Conservation (phyloP, 495 filamentous ascomycete species). For the Thermothielavioides terrestris region DNA sequence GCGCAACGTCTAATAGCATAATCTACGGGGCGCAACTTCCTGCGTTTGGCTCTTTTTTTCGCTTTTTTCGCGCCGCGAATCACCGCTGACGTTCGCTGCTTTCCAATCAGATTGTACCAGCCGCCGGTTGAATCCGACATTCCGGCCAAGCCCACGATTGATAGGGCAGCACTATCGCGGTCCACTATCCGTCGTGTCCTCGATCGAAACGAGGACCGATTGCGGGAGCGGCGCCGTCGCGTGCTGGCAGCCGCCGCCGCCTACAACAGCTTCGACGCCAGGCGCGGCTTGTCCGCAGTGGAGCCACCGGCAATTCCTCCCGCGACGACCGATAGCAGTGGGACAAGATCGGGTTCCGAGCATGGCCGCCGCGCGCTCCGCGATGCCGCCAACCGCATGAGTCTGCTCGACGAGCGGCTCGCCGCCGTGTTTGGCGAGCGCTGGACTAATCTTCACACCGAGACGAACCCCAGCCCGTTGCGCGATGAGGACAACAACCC, state of each 20-base stretch:
- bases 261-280: constrained; percentile 5
- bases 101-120: constrained; percentile 41
- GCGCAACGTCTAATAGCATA: not conserved
- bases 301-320: not conserved
- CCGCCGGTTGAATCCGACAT: constrained; percentile 49
- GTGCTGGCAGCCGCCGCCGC: constrained; percentile 18
- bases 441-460: constrained; percentile 21
- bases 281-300: constrained; percentile 1
- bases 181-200: constrained; percentile 58
- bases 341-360: constrained; percentile 4
- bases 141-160: constrained; percentile 44
- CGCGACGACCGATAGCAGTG: constrained; percentile 8
- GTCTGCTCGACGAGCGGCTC: constrained; percentile 19
- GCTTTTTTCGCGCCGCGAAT: not conserved
- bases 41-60: not conserved
- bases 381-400: constrained; percentile 12
- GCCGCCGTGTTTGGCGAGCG: constrained; percentile 24
- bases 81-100: constrained; percentile 12
- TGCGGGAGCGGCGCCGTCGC: constrained; percentile 31
- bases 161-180: constrained; percentile 50
- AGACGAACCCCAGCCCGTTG: constrained; percentile 11
- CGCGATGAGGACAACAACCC: constrained; percentile 6
- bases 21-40: not conserved
- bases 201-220: constrained; percentile 23
- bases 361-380: constrained; percentile 11